Conservation (phyloP, 129 eudicot genomes). For the Lonicera japonica region DNA sequence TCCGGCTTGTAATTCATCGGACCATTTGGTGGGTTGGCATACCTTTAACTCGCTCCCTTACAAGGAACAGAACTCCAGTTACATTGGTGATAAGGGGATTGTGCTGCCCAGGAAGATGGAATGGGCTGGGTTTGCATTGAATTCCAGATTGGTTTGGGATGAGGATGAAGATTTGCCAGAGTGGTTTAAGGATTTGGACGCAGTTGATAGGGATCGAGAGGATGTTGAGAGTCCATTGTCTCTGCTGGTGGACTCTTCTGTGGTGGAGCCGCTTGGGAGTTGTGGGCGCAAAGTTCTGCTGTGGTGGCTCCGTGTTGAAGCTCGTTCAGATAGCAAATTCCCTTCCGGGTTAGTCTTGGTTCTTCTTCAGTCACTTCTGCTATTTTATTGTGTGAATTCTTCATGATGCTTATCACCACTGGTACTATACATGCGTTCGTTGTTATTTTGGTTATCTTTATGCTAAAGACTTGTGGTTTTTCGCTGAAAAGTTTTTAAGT, state of each 20-base stretch:
- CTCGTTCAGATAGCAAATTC: conserved; percentile 87
- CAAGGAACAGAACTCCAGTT: conserved; percentile 51
- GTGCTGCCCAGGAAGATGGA: conserved; percentile 79
- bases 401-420: background rate
- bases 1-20: conserved; percentile 85
- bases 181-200: conserved; percentile 62
- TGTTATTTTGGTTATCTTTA: too few relatives aligned
- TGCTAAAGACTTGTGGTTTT: too few relatives aligned
- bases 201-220: conserved; percentile 34
- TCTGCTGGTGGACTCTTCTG: conserved; percentile 62
- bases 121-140: conserved; percentile 90
- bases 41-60: conserved; percentile 45
- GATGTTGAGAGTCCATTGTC: conserved; percentile 71
- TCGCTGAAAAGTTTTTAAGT: too few relatives aligned
- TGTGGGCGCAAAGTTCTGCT: conserved; percentile 90
- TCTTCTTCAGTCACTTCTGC: too few relatives aligned
- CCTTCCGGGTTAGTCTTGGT: conserved; percentile 68
- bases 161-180: conserved; percentile 57
- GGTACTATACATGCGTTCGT: too few relatives aligned
- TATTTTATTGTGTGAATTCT: too few relatives aligned
- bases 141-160: conserved; percentile 76
- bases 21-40: conserved; percentile 82
- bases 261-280: conserved; percentile 84
- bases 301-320: conserved; percentile 99
- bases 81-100: conserved; percentile 72